Evolutionary conservation across 1,139 yeast genomes (phyloP).

Genomic region (Suhomyces bolitotheri): DNA sequence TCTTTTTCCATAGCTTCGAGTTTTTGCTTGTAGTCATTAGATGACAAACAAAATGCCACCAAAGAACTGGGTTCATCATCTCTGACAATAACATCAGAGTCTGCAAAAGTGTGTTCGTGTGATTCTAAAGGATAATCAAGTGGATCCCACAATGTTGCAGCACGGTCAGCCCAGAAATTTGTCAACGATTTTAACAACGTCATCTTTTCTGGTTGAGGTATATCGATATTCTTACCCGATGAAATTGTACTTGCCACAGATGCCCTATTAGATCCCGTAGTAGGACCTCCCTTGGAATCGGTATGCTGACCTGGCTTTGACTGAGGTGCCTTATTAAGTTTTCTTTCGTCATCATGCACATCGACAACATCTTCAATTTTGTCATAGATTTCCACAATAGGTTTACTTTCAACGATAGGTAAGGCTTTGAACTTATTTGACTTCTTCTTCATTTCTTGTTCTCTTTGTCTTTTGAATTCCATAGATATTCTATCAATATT

Average conservation of each 20-base stretch:
- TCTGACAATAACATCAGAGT: conserved; percentile 88
- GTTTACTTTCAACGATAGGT: conserved; percentile 76
- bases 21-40: conserved; percentile 76
- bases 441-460: conserved; percentile 64
- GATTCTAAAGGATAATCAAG: conserved; percentile 77
- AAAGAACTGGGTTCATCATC: conserved; percentile 97
- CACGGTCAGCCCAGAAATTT: conserved; percentile 96
- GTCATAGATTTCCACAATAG: conserved; percentile 88
- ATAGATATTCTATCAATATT: conserved; percentile 79
- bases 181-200: conserved; percentile 82
- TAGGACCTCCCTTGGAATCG: conserved; percentile 2
- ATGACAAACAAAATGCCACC: conserved; percentile 87
- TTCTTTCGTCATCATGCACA: conserved; percentile 28
- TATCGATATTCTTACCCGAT: conserved; percentile 20
- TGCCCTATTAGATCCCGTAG: conserved; percentile 1
- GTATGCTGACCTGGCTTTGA: not conserved
- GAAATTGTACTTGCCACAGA: conserved; percentile 4
- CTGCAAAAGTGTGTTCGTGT: conserved; percentile 89
- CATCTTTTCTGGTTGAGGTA: conserved; percentile 61
- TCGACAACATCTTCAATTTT: conserved; percentile 86
- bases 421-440: conserved; percentile 69
- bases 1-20: conserved; percentile 44
- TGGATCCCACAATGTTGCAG: conserved; percentile 95
- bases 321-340: conserved; percentile 6
- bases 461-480: conserved; percentile 88